Evolutionary conservation across 768 basidiomycete genomes (phyloP), one percentile per base, ranked within the genome.

Genomic region (Boletus reticuloceps): DNA sequence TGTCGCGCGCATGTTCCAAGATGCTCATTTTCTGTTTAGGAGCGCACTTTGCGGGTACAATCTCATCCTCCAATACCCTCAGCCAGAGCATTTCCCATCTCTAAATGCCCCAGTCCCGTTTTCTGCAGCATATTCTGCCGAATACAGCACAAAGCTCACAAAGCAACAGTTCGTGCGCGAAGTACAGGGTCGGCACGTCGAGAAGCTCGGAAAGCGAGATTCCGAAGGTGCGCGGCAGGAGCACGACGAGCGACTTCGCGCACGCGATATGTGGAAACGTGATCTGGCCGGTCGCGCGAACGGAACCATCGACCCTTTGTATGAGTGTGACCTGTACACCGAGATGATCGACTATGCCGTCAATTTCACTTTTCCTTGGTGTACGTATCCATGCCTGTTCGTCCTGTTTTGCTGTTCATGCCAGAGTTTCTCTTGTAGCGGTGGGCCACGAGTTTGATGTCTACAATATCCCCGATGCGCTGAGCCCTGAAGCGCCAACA

Each of bases 291-390:
- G 75, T 11, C 74, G 82, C 36, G 66, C 80, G 4, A 84, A 83
- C 57, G 84, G 79, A 11, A 81, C 80, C 2, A 79, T 85, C 50
- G 79, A 85, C 66, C 74, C 82, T 19, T 80, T 75, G 79, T 85
- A 85, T 56, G 77, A 79, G 5, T 89, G 88, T 64, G 74, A 82
- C 50, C 62, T 88, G 6, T 77, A 82, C 51, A 76, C 79, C 47
- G 82, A 84, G 71, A 79, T 84, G 69, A 60, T 86, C 31, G 86
- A 89, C 63, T 89, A 89, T 63, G 84, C 86, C 8, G 47, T 82
- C 55, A 89, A 89, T 63, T 88, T 78, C 65, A 86, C 86, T 0
- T 82, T 77, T 64, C 88, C 88, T 1, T 80, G 79, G 79, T 64
- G 74, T 81, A 67, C 27, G 77, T 55, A 25, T 45, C 29, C 20